Percentiles rank a stretch among this genome's conserved stretches.
These are phyloP conservation scores for Heritiera fomes DNA, from an alignment of 345 rosid species.

Conservation along the genomic window DNA sequence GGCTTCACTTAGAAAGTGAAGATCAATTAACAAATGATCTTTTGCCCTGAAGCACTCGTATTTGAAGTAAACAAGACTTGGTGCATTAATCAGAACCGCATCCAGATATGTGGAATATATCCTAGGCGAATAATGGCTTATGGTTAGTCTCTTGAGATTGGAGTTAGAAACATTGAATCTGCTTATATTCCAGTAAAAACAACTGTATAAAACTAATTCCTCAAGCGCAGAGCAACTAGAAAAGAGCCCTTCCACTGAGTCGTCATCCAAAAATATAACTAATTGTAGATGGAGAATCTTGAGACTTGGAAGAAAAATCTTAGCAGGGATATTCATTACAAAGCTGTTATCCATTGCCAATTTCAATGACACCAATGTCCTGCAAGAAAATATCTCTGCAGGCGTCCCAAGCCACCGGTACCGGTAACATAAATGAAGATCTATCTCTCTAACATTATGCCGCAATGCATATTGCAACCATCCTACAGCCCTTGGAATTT, in stretches of 20 bases:
- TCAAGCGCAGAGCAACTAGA: conserved; percentile 16
- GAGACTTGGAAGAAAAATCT: not conserved
- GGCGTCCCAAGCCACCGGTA: no score
- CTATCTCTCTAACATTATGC: not conserved
- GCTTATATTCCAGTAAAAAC: not conserved
- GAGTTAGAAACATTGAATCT: not conserved
- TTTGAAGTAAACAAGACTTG: not conserved
- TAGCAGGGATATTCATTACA: not conserved
- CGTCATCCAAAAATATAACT: not conserved
- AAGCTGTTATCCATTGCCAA: not conserved
- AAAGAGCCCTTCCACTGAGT: not conserved
- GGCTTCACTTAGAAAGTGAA: not conserved
- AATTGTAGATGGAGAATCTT: not conserved
- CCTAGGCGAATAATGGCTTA: not conserved
- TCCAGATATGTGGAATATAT: not conserved
- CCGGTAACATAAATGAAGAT: not conserved
- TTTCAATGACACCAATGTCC: not conserved
- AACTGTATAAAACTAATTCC: not conserved
- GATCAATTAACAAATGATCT: not conserved
- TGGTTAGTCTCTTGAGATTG: not conserved
- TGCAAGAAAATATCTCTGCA: not conserved
- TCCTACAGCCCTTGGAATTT: not conserved
- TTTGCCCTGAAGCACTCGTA: not conserved
- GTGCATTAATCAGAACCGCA: not conserved
- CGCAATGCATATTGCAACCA: not conserved